Conservation (phyloP, 768 basidiomycete species). For the Suillus bovinus region DNA sequence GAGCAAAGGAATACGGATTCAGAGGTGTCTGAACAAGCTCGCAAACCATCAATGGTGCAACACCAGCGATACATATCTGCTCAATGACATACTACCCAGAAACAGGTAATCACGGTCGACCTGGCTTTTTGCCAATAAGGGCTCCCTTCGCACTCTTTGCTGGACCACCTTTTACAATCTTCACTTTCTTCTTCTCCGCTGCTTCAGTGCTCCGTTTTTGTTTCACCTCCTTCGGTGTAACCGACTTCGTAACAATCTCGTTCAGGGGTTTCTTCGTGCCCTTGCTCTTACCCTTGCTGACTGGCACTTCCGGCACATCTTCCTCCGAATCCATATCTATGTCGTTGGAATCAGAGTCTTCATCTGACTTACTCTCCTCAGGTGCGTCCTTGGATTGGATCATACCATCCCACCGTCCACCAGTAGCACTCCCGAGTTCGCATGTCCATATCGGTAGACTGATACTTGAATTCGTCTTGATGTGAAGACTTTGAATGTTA, state of each 20-base stretch:
- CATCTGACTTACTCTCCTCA: slow-evolving; percentile 5
- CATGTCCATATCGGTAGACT: slow-evolving; percentile 93
- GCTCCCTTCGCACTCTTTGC: slow-evolving; percentile 55
- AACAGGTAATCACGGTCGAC: slow-evolving; percentile 26
- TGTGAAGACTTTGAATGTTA: slow-evolving; percentile 83
- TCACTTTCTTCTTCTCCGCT: slow-evolving; percentile 62
- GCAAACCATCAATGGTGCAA: background rate
- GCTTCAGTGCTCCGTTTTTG: slow-evolving; percentile 46
- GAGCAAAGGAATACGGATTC: background rate
- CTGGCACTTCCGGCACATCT: background rate
- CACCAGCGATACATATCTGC: background rate
- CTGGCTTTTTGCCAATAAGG: slow-evolving; percentile 54
- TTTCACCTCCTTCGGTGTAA: slow-evolving; percentile 51
- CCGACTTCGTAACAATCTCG: slow-evolving; percentile 29
- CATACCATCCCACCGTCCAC: slow-evolving; percentile 33
- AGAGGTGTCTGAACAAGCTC: too few relatives aligned
- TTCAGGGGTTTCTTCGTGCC: slow-evolving; percentile 11
- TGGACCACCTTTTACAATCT: slow-evolving; percentile 34
- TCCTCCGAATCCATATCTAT: background rate
- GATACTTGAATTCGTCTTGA: slow-evolving; percentile 86
- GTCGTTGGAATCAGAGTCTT: background rate
- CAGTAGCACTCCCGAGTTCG: slow-evolving; percentile 53
- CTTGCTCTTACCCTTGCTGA: slow-evolving; percentile 3
- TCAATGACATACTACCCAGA: background rate
- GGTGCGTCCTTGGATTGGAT: slow-evolving; percentile 14